These are phyloP conservation scores for Yamadazyma spencermartinsiae DNA, from an alignment of 1,139 yeast genomes.

Conservation along the genomic window DNA sequence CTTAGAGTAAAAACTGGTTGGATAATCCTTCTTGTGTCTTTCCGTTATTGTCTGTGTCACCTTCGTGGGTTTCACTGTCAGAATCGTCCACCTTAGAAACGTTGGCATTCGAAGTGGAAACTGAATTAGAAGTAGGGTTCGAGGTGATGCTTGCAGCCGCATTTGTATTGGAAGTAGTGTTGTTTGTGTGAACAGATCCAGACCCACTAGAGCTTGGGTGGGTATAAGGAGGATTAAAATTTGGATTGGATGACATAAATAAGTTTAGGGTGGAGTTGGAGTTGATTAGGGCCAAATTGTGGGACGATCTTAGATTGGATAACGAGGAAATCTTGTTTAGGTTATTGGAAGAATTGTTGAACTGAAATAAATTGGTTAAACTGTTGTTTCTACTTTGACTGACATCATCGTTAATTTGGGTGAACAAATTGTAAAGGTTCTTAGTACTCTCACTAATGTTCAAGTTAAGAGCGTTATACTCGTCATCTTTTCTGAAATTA, in stretches of 20 bases:
- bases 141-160: conserved; percentile 1
- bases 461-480: conserved; percentile 8
- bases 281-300: conserved; percentile 13
- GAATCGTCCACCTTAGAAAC: conserved; percentile 1
- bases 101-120: neutral
- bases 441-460: conserved; percentile 28
- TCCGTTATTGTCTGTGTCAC: conserved; percentile 5
- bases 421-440: conserved; percentile 29
- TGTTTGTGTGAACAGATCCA: neutral
- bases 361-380: conserved; percentile 21
- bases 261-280: conserved; percentile 17
- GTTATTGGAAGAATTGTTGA: conserved; percentile 9
- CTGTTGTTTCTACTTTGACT: conserved; percentile 22
- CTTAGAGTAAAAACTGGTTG: conserved; percentile 14
- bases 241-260: conserved; percentile 10
- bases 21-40: conserved; percentile 11
- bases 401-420: conserved; percentile 29
- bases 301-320: conserved; percentile 15
- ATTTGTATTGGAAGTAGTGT: neutral
- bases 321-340: conserved; percentile 17
- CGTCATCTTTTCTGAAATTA: neutral
- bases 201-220: conserved; percentile 1
- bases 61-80: neutral
- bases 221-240: conserved; percentile 1
- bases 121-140: neutral